Percentiles rank a stretch among this genome's conserved stretches.
Evolutionary conservation across 108 stramenopile genomes (phyloP).

Genomic region (Bacterosira constricta): DNA sequence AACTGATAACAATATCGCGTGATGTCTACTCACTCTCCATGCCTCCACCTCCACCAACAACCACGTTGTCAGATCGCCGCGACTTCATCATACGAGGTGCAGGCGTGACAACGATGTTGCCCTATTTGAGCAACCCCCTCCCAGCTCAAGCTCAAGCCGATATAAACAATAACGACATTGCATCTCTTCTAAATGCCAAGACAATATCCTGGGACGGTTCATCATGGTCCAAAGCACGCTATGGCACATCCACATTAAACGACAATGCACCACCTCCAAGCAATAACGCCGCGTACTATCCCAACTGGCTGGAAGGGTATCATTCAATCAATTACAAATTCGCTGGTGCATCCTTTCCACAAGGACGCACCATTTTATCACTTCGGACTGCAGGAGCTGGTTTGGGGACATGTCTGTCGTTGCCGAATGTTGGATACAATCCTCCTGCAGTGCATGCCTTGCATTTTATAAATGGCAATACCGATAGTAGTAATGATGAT

Average conservation of each 20-base stretch:
- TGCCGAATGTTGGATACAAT: slow-evolving; percentile 49
- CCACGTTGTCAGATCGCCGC: no score
- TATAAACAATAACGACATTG: no score
- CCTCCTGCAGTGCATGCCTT: slow-evolving; percentile 16
- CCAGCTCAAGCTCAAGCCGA: no score
- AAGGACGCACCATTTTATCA: slow-evolving; percentile 22
- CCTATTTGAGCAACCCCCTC: no score
- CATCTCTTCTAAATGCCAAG: slow-evolving; percentile 7
- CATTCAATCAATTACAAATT: slow-evolving; percentile 42
- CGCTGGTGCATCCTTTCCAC: slow-evolving; percentile 37
- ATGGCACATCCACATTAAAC: slow-evolving; percentile 1
- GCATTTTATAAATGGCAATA: slow-evolving; percentile 1
- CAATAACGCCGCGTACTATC: slow-evolving; percentile 4
- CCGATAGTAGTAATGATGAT: neutral
- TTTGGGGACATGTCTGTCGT: slow-evolving; percentile 30
- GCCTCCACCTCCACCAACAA: no score
- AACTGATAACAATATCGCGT: no score
- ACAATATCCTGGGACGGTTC: slow-evolving; percentile 4
- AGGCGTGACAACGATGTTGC: no score
- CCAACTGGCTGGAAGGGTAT: slow-evolving; percentile 42
- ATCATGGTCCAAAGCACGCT: neutral
- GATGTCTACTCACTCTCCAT: no score
- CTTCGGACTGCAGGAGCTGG: slow-evolving; percentile 43
- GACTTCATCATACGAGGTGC: no score
- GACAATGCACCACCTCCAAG: neutral